Percentiles rank a stretch among this genome's conserved stretches.
These are phyloP conservation scores for Paraconiothyrium sp. DNA, from an alignment of 2,329 filamentous ascomycete genomes.

Conservation along the genomic window DNA sequence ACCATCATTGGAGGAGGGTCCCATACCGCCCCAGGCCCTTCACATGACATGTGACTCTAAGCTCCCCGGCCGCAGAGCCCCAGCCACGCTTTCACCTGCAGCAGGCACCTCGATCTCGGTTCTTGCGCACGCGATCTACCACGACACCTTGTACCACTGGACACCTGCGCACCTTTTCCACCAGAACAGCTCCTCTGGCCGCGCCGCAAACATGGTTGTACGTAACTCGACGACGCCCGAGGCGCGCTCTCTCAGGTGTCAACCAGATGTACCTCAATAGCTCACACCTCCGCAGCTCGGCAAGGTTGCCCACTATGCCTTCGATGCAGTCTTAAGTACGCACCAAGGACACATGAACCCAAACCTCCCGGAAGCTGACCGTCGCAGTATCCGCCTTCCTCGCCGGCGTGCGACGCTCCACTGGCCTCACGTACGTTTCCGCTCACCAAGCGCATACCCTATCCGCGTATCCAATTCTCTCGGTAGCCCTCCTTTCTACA, in stretches of 20 bases:
- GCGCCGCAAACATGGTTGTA: constrained; percentile 48
- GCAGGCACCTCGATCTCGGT: neutral
- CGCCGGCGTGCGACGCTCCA: constrained; percentile 96
- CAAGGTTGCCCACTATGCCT: constrained; percentile 91
- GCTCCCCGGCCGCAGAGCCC: constrained; percentile 9
- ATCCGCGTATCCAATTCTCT: neutral
- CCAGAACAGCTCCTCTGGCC: constrained; percentile 1
- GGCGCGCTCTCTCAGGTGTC: constrained; percentile 20
- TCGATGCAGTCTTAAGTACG: constrained; percentile 92
- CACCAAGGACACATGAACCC: constrained; percentile 30
- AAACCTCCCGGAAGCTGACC: constrained; percentile 27
- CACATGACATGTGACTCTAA: constrained; percentile 10
- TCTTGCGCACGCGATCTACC: constrained; percentile 12
- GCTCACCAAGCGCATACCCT: constrained; percentile 22
- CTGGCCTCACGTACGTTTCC: constrained; percentile 87
- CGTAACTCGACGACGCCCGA: constrained; percentile 30
- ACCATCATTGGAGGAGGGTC: constrained; percentile 8
- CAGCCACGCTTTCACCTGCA: constrained; percentile 12
- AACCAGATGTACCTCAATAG: constrained; percentile 33
- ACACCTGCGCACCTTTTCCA: neutral
- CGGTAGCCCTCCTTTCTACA: neutral
- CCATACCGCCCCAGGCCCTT: neutral
- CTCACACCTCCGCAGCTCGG: constrained; percentile 82
- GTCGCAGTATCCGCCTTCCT: constrained; percentile 88
- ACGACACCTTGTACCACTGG: neutral